phyloP scores from a whole-genome alignment of 1,284 basidiomycete genomes.

The Coniophora puteana region DNA sequence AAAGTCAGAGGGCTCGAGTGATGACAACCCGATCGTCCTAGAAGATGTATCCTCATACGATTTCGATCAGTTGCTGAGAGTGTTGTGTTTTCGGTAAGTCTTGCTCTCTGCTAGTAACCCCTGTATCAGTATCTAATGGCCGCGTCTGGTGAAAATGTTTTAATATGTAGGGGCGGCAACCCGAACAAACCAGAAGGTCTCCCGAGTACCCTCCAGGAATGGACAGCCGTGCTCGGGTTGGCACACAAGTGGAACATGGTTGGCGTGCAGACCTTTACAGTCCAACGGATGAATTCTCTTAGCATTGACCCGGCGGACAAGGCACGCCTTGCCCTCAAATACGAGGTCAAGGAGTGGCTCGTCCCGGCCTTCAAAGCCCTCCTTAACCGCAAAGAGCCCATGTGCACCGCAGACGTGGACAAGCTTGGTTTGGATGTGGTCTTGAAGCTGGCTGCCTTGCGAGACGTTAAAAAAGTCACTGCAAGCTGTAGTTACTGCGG shows the following conservation, averaged over 20 bases:
- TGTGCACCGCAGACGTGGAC: background rate
- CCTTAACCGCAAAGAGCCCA: background rate
- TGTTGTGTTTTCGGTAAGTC: conserved; percentile 31
- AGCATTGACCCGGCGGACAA: background rate
- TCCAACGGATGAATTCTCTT: background rate
- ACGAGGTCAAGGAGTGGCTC: conserved; percentile 5
- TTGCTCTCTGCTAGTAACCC: no score
- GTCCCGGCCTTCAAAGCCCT: conserved; percentile 2
- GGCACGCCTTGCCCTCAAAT: background rate
- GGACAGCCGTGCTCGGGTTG: conserved; percentile 17
- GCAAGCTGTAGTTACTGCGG: no score
- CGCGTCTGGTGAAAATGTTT: no score
- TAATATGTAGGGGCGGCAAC: no score
- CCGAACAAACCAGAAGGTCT: background rate
- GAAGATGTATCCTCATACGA: conserved; percentile 24
- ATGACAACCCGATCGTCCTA: conserved; percentile 28
- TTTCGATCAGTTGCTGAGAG: conserved; percentile 29
- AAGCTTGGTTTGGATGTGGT: background rate
- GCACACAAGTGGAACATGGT: conserved; percentile 14
- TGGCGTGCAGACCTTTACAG: background rate
- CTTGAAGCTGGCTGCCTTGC: background rate
- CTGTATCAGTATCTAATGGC: no score
- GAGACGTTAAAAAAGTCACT: background rate
- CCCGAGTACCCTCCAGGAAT: conserved; percentile 8
- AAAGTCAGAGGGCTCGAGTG: conserved; percentile 25